Conservation (phyloP, 1,284 basidiomycete genomes). For the Cryptococcus depauperatus region DNA sequence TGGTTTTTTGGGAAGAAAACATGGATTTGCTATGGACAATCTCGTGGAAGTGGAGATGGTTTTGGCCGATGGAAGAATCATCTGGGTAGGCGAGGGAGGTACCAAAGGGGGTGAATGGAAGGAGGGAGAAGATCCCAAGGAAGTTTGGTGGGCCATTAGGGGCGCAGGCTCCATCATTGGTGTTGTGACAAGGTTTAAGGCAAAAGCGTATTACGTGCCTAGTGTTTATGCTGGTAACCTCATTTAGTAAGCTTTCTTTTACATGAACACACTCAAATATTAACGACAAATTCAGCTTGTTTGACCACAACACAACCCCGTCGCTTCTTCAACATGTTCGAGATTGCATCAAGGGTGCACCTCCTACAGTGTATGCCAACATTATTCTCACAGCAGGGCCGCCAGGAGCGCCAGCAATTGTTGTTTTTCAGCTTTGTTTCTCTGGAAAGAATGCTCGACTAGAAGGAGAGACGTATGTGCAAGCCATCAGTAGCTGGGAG, state of each 20-base stretch:
- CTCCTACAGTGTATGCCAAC: constrained; percentile 78
- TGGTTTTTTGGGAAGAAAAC: constrained; percentile 73
- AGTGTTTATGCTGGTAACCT: constrained; percentile 83
- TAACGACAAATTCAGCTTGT: constrained; percentile 54
- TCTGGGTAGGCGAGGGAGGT: constrained; percentile 56
- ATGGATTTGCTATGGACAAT: constrained; percentile 77
- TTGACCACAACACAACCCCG: constrained; percentile 70
- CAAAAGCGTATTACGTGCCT: constrained; percentile 74
- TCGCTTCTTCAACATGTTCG: constrained; percentile 84
- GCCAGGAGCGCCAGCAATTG: constrained; percentile 65
- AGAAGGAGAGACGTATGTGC: constrained; percentile 66
- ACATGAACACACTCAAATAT: neutral
- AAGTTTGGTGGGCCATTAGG: constrained; percentile 78
- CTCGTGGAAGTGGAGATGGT: constrained; percentile 72
- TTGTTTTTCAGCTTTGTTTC: constrained; percentile 85
- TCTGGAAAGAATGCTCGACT: constrained; percentile 56
- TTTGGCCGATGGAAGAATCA: constrained; percentile 58
- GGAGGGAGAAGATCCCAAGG: constrained; percentile 40
- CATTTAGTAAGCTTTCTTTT: constrained; percentile 58
- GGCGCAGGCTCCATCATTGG: constrained; percentile 78
- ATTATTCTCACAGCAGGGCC: constrained; percentile 81
- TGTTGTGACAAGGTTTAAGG: constrained; percentile 77
- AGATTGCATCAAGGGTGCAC: constrained; percentile 80
- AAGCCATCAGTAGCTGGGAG: constrained; percentile 77
- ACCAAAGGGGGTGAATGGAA: constrained; percentile 47